Evolutionary conservation across 2,329 filamentous ascomycete species (phyloP), one percentile per base, ranked within the genome.

Genomic region (Tolypocladium sp.): DNA sequence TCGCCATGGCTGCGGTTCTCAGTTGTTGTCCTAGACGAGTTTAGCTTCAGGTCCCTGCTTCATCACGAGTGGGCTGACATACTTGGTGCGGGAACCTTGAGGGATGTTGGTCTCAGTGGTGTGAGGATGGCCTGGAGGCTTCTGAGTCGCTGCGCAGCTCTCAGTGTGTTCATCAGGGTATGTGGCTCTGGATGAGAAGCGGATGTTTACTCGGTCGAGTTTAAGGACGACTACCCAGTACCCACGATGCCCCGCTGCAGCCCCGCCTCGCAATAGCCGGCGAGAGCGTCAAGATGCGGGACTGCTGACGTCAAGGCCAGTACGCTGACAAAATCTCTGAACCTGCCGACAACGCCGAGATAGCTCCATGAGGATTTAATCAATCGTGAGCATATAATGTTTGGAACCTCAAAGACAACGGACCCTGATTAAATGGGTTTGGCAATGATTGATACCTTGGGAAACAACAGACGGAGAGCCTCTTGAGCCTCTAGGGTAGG

Each of bases 1-100:
- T 83, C 63, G 90, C 82, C 85, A 85, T 85, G 64, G 75, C 58
- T 37, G 58, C 17, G 22, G 58, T 41, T 54, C 57, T 41, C 53
- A 56, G 56, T 25, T 17, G 42, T 12, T 33, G 20, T 37, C 30
- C 49, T 53, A 53, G 30, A 35, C 8, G 30, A n/a, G 10, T 9
- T 53, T 53, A 53, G 49, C 49, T 15, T 13, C 30, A 22, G 49
- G 30, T 33, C 49, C 15, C 2, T n/a, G 49, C 49, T n/a, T 22
- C 30, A 22, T 15, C 30, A 13, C 30, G 12, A 35, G 30, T 35
- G 49, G 30, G 27, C 20, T 9, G 27, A 8, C 49, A 44, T 51
- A 62, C 57, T 53, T 59, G 57, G 20, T 30, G n/a, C 25, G 41
- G 56, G 57, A 49, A 59, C 33, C 37, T 52, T 60, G 58, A 63